Base-by-base conservation (phyloP, 768 basidiomycete genomes). In the Lyophyllum semitale region DNA sequence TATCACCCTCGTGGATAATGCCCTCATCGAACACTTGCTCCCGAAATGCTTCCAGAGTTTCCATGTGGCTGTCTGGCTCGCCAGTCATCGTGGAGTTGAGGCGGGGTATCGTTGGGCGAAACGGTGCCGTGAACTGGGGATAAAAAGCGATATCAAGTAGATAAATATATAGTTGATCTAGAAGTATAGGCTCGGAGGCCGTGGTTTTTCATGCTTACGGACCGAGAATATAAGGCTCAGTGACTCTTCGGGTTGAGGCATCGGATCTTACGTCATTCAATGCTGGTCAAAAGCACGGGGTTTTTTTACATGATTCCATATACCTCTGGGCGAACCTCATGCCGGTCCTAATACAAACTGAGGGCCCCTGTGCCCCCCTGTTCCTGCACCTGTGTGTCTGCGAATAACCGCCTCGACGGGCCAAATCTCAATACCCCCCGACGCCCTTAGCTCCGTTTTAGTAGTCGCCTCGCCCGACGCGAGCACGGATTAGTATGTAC, bases 1-100 rank as follows among this genome's bases (percentile, higher is more conserved):
- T 76, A 60, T 86, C 84, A 0, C 84, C 84, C 26, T 85, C 80
- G 47, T 78, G 77, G 41, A 89, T 57, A 40, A 85, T 76, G 22
- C 72, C 82, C 53, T 87, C 84, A 1, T 71, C 65, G 27, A 77
- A 77, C 11, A 87, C 62, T 33, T 82, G 72, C 53, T 78, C 62
- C 32, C 85, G 80, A 62, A 90, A 87, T 26, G 69, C 62, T 27
- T 71, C 61, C 48, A 88, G 70, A 2, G 72, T 71, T 27, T 81
- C 75, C 26, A 62, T 58, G 42, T 72, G 68, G 11, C 48, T 43
- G 4, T 26, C 20, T 17, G n/a, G 29, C 35, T 57, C 45, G 35
- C 51, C 55, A 25, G 51, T 49, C 62, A 63, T 63, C 7, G n/a
- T 37, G 17, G 27, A 20, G 23, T 15, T 17, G 7, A 6, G 33